Percentiles rank a stretch among this genome's conserved stretches.
Conservation (phyloP, 2,329 filamentous ascomycete genomes). For the Fusarium sp. region DNA sequence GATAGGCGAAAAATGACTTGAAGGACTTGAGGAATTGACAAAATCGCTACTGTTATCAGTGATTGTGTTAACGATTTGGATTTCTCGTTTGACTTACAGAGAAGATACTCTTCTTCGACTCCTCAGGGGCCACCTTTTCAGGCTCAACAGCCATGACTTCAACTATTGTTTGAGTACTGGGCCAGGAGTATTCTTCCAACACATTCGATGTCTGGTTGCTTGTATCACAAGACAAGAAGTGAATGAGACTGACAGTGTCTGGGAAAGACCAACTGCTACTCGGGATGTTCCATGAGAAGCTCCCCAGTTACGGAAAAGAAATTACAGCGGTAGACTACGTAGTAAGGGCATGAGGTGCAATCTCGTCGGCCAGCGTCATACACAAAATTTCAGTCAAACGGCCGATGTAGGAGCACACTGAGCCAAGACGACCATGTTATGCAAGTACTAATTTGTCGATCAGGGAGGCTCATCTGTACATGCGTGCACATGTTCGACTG, state of each 20-base stretch:
- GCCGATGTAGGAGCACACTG: constrained; percentile 32
- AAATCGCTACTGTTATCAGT: not conserved
- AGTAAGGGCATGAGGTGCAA: not conserved
- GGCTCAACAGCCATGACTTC: constrained; percentile 25
- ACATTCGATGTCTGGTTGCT: not conserved
- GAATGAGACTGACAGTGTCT: not conserved
- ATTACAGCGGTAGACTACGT: not conserved
- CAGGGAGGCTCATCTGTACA: not conserved
- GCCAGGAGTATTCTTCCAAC: not conserved
- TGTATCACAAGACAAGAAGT: not conserved
- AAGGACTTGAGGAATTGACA: constrained; percentile 1
- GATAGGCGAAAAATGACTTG: constrained; percentile 48
- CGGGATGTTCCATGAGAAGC: not conserved
- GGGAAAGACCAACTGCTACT: not conserved
- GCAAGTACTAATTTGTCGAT: not conserved
- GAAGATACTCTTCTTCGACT: constrained; percentile 24
- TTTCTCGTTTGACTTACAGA: constrained; percentile 20
- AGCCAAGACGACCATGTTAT: not conserved
- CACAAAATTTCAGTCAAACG: not conserved
- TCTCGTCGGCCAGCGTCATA: not conserved
- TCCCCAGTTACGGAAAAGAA: not conserved
- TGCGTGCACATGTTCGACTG: not conserved
- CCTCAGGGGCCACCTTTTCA: constrained; percentile 21
- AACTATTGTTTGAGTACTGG: not conserved
- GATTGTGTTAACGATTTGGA: not conserved